Evolutionary conservation across 2,329 filamentous ascomycete genomes (phyloP).

Genomic region (Fusarium brachygibbosum): DNA sequence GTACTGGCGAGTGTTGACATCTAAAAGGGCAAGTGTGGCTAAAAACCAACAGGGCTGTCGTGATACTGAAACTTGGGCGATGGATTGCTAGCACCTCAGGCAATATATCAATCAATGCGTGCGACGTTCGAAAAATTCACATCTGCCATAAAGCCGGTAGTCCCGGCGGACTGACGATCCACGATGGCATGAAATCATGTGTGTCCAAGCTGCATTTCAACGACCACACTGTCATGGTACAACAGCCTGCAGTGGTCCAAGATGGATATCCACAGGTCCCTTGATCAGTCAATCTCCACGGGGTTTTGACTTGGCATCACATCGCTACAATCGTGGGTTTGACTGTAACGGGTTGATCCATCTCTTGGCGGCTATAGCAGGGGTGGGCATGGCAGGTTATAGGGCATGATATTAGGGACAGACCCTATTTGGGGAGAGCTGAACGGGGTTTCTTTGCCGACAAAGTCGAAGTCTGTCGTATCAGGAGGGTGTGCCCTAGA

Average conservation of each 20-base stretch:
- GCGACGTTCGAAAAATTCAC: background rate
- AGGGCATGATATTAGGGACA: background rate
- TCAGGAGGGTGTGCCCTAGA: conserved; percentile 8
- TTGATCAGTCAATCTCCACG: conserved; percentile 12
- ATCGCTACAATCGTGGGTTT: background rate
- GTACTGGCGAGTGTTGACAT: background rate
- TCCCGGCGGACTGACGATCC: background rate
- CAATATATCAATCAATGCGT: conserved; percentile 20
- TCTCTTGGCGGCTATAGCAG: conserved; percentile 24
- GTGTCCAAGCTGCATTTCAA: background rate
- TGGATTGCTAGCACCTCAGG: background rate
- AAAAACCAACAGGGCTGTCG: background rate
- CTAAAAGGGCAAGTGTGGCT: background rate
- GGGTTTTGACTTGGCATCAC: conserved; percentile 11
- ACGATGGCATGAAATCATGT: background rate
- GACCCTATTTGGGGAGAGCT: conserved; percentile 4
- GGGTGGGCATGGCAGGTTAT: background rate
- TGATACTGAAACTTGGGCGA: background rate
- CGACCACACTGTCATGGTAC: too few species aligned
- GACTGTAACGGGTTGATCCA: conserved; percentile 18
- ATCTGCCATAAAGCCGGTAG: background rate
- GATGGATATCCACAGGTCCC: conserved; percentile 22
- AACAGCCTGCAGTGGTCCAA: background rate
- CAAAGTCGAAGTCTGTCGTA: conserved; percentile 26
- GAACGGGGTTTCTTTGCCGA: background rate